These are phyloP conservation scores for Boeremia exigua DNA, from an alignment of 2,329 filamentous ascomycete species.

Conservation along the genomic window DNA sequence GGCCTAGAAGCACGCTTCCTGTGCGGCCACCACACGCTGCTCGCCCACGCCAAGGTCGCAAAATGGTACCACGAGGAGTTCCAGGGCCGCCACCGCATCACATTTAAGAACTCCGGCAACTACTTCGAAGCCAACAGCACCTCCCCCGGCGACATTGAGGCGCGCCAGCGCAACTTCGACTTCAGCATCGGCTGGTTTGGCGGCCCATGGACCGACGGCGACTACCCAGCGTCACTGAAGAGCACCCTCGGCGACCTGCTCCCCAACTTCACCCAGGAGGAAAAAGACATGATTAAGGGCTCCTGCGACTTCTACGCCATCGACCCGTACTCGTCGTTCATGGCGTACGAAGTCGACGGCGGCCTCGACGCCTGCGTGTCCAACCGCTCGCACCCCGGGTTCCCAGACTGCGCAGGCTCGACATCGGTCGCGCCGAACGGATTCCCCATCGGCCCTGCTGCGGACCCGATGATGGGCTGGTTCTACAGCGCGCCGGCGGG, in stretches of 20 bases:
- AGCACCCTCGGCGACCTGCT: conserved; percentile 50
- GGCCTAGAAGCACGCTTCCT: conserved; percentile 52
- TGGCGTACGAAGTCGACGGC: conserved; percentile 40
- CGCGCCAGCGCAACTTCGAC: conserved; percentile 50
- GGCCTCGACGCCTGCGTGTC: conserved; percentile 49
- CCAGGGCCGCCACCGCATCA: conserved; percentile 50
- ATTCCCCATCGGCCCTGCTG: conserved; percentile 55
- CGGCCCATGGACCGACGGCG: conserved; percentile 55
- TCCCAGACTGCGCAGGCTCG: conserved; percentile 51
- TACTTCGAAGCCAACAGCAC: conserved; percentile 50
- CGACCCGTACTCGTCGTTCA: conserved; percentile 45
- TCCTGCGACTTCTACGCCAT: conserved; percentile 54
- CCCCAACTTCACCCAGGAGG: conserved; percentile 46
- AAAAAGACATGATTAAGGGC: conserved; percentile 52
- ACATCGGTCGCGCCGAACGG: conserved; percentile 45
- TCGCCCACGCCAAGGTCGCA: conserved; percentile 52
- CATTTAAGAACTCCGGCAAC: conserved; percentile 53
- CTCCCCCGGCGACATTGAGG: conserved; percentile 44
- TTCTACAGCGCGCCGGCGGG: conserved; percentile 50
- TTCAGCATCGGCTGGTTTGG: conserved; percentile 55
- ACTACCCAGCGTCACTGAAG: conserved; percentile 50
- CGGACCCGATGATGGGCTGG: conserved; percentile 52
- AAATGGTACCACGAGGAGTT: conserved; percentile 57
- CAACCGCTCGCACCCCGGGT: conserved; percentile 50
- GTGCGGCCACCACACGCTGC: conserved; percentile 53